Percentiles rank a stretch among this genome's conserved stretches.
phyloP scores from a whole-genome alignment of 257 asterid genomes.

The Hygrophila difformis region DNA sequence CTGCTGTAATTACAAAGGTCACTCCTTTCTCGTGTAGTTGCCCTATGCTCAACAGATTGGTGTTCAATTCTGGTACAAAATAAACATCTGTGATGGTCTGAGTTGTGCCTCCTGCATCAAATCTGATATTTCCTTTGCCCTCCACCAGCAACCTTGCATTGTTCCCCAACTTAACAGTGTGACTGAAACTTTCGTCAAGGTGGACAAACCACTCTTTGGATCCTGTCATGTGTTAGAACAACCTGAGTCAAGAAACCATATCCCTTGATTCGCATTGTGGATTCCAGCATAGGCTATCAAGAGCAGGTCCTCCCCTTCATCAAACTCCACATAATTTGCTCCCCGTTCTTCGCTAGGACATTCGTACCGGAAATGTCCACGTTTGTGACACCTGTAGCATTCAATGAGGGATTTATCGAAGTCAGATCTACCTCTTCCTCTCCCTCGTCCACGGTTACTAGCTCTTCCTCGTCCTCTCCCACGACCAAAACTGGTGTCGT shows the following conservation, averaged over 20 bases:
- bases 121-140: constrained; percentile 9
- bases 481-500: not conserved
- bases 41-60: too few relatives aligned
- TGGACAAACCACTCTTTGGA: not conserved
- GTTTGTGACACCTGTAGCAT: constrained; percentile 13
- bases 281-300: constrained; percentile 1
- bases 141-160: not conserved
- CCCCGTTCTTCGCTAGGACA: not conserved
- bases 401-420: constrained; percentile 4
- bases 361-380: constrained; percentile 9
- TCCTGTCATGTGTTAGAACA: constrained; percentile 12
- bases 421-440: not conserved
- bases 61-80: too few relatives aligned
- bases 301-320: not conserved
- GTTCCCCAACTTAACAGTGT: constrained; percentile 10
- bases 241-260: constrained; percentile 14
- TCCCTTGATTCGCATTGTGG: not conserved
- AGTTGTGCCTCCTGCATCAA: not conserved
- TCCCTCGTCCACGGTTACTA: not conserved
- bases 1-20: too few relatives aligned
- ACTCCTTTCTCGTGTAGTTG: too few relatives aligned
- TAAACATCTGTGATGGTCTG: too few relatives aligned
- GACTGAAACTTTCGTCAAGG: not conserved
- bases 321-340: constrained; percentile 4
- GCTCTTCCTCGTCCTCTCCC: not conserved